Evolutionary conservation across 345 rosid genomes (phyloP).

Genomic region (Triadica sebifera): DNA sequence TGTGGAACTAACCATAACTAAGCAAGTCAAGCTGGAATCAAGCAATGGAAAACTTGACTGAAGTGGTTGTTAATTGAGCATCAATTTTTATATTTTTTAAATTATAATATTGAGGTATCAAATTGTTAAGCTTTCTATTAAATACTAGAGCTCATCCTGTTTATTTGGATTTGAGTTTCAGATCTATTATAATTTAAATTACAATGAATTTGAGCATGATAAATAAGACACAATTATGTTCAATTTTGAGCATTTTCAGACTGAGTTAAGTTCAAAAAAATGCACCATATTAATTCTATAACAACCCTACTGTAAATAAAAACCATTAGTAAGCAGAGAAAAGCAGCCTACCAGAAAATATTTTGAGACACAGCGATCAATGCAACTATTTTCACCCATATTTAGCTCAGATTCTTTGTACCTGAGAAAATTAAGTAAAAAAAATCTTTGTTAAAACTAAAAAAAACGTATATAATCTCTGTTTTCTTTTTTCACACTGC

Average conservation of each 20-base stretch:
- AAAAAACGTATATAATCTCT: neutral
- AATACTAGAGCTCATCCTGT: neutral
- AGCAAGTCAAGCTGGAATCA: neutral
- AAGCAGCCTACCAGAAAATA: conserved; percentile 74
- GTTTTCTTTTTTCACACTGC: neutral
- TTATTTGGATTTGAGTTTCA: neutral
- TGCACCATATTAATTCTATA: neutral
- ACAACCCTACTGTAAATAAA: neutral
- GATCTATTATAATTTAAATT: neutral
- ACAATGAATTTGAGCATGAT: no score
- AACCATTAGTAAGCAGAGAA: neutral
- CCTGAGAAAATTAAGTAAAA: conserved; percentile 39
- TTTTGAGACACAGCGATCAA: conserved; percentile 93
- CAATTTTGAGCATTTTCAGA: neutral
- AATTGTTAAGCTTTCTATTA: neutral
- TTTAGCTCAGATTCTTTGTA: conserved; percentile 91
- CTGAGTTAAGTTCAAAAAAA: neutral
- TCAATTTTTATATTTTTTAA: no score
- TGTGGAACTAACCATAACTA: neutral
- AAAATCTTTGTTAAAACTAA: neutral
- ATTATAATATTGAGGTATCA: neutral
- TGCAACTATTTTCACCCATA: conserved; percentile 99
- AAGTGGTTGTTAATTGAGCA: no score
- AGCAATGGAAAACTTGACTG: neutral
- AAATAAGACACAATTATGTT: neutral